A percentile compares a stretch with the other conserved stretches of the same genome.
Conservation (phyloP, 495 filamentous ascomycete species). For the Hyphodiscus hymeniophilus region DNA sequence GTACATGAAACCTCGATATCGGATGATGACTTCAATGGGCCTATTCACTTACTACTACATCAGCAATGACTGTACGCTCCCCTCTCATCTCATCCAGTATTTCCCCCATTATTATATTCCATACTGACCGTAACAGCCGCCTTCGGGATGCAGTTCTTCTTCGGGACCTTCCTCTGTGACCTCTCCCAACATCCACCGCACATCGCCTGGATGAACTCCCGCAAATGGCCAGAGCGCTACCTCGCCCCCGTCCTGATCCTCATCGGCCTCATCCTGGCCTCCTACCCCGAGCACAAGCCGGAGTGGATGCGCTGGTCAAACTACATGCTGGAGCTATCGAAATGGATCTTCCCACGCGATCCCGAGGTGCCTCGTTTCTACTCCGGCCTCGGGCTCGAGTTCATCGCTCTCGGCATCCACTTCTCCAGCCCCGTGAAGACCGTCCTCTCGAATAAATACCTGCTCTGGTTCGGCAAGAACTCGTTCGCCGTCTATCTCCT, state of each 20-base stretch:
- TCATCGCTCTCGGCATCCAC: slow-evolving; percentile 44
- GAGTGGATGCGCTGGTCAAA: slow-evolving; percentile 52
- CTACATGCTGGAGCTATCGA: slow-evolving; percentile 33
- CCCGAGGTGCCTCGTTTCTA: slow-evolving; percentile 46
- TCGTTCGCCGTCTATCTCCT: slow-evolving; percentile 63
- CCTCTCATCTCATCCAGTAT: not conserved
- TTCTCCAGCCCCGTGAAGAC: slow-evolving; percentile 49
- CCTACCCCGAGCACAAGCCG: slow-evolving; percentile 51
- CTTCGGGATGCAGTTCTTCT: slow-evolving; percentile 55
- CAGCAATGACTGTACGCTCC: slow-evolving; percentile 33
- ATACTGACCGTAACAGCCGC: slow-evolving; percentile 31
- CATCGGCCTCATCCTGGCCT: slow-evolving; percentile 46
- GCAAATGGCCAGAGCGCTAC: slow-evolving; percentile 36
- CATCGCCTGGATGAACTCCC: slow-evolving; percentile 39
- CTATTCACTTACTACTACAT: slow-evolving; percentile 48
- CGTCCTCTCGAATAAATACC: slow-evolving; percentile 43
- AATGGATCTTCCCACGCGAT: slow-evolving; percentile 47
- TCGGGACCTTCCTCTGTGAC: slow-evolving; percentile 56
- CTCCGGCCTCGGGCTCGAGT: slow-evolving; percentile 47
- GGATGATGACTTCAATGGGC: slow-evolving; percentile 42
- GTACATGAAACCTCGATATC: slow-evolving; percentile 47
- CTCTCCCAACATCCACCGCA: slow-evolving; percentile 45
- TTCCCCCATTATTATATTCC: too few relatives aligned
- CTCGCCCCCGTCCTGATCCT: slow-evolving; percentile 36
- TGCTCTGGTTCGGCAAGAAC: slow-evolving; percentile 61